Conservation (phyloP, 176 grass and related monocot species). For the Carex kokanica region DNA sequence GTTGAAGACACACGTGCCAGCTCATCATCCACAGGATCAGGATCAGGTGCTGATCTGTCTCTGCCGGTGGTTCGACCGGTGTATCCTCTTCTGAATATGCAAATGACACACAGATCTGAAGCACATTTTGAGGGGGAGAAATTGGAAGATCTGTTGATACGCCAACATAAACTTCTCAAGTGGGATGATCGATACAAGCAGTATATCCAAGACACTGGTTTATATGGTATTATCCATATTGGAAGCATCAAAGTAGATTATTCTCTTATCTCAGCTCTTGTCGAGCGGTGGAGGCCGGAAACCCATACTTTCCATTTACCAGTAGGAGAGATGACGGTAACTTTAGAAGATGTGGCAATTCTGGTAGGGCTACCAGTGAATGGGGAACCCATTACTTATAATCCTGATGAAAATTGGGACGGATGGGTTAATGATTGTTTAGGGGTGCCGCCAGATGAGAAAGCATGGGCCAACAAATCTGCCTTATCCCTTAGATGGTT, state of each 20-base stretch:
- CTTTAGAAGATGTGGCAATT: conserved; percentile 25
- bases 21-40: neutral
- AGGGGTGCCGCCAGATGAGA: conserved; percentile 5
- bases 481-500: conserved; percentile 16
- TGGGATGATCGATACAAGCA: conserved; percentile 14
- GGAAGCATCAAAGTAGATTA: conserved; percentile 6
- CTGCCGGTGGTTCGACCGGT: neutral
- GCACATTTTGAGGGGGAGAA: neutral
- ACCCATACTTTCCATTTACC: conserved; percentile 16
- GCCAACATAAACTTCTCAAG: conserved; percentile 16
- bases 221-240: conserved; percentile 14
- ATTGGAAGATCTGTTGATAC: neutral
- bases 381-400: neutral
- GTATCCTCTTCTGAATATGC: conserved; percentile 2
- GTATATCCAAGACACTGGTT: conserved; percentile 2
- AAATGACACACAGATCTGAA: neutral
- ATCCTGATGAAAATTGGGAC: conserved; percentile 5
- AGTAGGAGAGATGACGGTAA: conserved; percentile 22
- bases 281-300: conserved; percentile 18
- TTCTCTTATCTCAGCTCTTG: conserved; percentile 15
- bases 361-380: conserved; percentile 14
- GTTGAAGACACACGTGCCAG: conserved; percentile 11
- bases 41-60: neutral
- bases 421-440: conserved; percentile 8
- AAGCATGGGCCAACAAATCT: conserved; percentile 11